A percentile compares a stretch with the other conserved stretches of the same genome.
Conservation (phyloP, 139 green algal genomes). For the Chlorella vulgaris region DNA sequence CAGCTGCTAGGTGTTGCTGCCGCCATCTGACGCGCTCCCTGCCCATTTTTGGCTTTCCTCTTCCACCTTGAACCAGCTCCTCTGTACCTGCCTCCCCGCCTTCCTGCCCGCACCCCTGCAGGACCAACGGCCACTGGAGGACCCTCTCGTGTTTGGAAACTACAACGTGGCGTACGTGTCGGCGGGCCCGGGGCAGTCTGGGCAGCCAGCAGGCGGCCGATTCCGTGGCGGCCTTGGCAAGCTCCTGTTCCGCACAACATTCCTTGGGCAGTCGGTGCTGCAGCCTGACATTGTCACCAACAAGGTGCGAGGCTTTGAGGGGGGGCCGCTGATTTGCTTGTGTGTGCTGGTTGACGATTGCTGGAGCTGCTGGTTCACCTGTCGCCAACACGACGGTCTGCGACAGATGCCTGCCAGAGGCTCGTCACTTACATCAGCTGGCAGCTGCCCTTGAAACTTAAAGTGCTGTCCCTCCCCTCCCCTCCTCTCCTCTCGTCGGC, state of each 20-base stretch:
- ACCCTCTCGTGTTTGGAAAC: conserved; percentile 78
- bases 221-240: conserved; percentile 68
- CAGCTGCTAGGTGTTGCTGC: background rate
- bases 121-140: conserved; percentile 62
- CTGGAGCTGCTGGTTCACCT: too few relatives aligned
- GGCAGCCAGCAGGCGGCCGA: conserved; percentile 53
- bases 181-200: conserved; percentile 44
- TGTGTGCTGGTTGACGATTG: background rate
- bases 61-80: background rate
- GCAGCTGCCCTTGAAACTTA: background rate
- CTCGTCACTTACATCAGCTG: background rate
- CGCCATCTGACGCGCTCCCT: background rate
- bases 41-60: background rate
- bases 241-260: conserved; percentile 68
- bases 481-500: background rate
- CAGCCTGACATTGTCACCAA: conserved; percentile 76
- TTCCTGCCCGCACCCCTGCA: conserved; percentile 21
- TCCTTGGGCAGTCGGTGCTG: conserved; percentile 74
- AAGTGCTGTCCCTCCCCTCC: background rate
- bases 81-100: background rate
- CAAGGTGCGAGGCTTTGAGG: conserved; percentile 51
- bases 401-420: too few relatives aligned
- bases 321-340: background rate
- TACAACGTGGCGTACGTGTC: conserved; percentile 67
- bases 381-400: too few relatives aligned